Evolutionary conservation across 331 rosid genomes (phyloP).

Genomic region (Rosa hybrid): DNA sequence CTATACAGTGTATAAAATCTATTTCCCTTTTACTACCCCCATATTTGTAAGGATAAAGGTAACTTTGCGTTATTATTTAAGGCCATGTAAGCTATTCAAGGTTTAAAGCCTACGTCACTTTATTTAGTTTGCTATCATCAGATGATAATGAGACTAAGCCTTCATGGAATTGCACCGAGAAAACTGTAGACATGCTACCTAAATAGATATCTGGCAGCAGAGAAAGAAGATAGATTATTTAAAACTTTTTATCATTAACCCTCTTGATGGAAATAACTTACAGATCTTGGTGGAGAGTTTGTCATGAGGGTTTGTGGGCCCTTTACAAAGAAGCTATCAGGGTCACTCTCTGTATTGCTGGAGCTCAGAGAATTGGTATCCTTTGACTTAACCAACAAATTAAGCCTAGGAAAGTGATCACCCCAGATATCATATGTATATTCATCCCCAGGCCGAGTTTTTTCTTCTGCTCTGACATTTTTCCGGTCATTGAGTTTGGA

Average conservation of each 20-base stretch:
- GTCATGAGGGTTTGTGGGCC: constrained; percentile 68
- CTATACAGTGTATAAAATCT: neutral
- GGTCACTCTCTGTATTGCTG: constrained; percentile 45
- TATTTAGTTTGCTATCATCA: neutral
- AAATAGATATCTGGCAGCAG: neutral
- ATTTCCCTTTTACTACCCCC: neutral
- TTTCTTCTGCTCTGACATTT: constrained; percentile 37
- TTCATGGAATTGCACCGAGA: neutral
- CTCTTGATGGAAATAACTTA: constrained; percentile 39
- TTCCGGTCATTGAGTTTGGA: constrained; percentile 44
- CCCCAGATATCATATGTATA: constrained; percentile 96
- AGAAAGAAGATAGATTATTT: constrained; percentile 8
- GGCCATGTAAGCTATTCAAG: neutral
- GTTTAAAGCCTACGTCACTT: neutral
- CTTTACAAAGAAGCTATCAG: constrained; percentile 86
- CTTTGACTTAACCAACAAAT: constrained; percentile 48
- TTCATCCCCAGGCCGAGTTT: constrained; percentile 49
- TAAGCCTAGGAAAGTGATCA: constrained; percentile 75
- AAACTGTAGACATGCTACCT: neutral
- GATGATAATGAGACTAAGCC: neutral
- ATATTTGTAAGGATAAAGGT: neutral
- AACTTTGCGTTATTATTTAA: neutral
- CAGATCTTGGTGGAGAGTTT: constrained; percentile 45
- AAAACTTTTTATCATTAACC: constrained; percentile 39
- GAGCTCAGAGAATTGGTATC: constrained; percentile 52